A percentile compares a stretch with the other conserved stretches of the same genome.
Conservation (phyloP, 257 asterid genomes). For the Orobanche coerulescens region DNA sequence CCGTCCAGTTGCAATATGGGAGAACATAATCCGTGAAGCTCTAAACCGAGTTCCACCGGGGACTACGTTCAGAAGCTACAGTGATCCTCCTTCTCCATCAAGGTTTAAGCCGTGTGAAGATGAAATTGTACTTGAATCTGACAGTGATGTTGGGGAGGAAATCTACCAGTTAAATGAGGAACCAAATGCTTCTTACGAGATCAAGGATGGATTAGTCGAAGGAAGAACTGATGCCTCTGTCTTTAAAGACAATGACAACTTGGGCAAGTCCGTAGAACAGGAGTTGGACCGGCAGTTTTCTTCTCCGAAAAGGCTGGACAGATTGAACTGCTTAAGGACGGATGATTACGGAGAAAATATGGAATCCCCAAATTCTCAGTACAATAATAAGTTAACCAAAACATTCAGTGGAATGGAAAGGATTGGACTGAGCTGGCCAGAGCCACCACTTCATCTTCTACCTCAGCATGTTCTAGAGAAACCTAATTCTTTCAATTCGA, state of each 20-base stretch:
- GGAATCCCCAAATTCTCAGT: constrained; percentile 28
- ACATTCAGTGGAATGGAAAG: constrained; percentile 62
- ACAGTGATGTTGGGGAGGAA: constrained; percentile 74
- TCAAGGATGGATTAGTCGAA: constrained; percentile 19
- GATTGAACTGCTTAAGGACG: constrained; percentile 43
- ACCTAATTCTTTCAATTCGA: constrained; percentile 45
- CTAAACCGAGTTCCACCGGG: constrained; percentile 53
- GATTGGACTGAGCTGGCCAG: constrained; percentile 95
- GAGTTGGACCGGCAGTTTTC: constrained; percentile 38
- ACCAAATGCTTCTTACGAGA: constrained; percentile 25
- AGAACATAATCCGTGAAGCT: constrained; percentile 72
- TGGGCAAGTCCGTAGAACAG: constrained; percentile 22
- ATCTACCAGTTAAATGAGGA: constrained; percentile 62
- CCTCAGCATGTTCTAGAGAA: constrained; percentile 48
- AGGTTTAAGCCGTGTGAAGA: constrained; percentile 71
- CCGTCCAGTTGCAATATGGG: constrained; percentile 86
- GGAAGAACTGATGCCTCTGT: constrained; percentile 17
- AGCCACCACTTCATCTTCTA: constrained; percentile 63
- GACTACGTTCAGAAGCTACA: constrained; percentile 64
- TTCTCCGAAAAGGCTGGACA: constrained; percentile 40
- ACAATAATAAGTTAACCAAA: constrained; percentile 35
- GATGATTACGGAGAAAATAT: constrained; percentile 37
- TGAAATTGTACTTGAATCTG: constrained; percentile 55
- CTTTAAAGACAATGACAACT: too few relatives aligned
- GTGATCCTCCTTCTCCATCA: constrained; percentile 87